Evolutionary conservation across 2,329 filamentous ascomycete genomes (phyloP), one percentile per base, ranked within the genome.

Genomic region (Didymella pomorum): DNA sequence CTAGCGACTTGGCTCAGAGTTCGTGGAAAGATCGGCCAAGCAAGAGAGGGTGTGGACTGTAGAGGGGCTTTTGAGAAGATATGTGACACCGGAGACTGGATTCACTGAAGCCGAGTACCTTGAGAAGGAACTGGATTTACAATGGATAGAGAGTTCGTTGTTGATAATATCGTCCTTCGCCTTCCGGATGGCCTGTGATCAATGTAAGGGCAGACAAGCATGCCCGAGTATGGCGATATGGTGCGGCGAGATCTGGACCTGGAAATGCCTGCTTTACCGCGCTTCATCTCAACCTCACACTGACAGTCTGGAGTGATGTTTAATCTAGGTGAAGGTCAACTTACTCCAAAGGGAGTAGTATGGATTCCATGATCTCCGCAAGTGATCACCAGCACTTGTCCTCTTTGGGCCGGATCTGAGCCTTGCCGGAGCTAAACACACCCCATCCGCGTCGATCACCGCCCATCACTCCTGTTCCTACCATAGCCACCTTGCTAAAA

Each of bases 381-480:
- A 44, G 8, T 26, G 45, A 56, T 56, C 45, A n/a, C 7, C 52
- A 26, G 12, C 23, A 14, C 44, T 47, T 52, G 6, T 29, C 11
- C 37, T 12, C 7, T 43, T 52, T 44, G 12, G 39, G 56, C 26
- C 56, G 56, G 50, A 54, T 58, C 45, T 45, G 23, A 39, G 20
- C 16, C 31, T 37, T 33, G 23, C 56, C 45, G 50, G 37, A 45
- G 49, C 56, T 58, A 54, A 28, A 2, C 0, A 2, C 16, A 41
- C 45, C 20, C 45, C 46, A 42, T 20, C 31, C 6, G 52, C 26
- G 50, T 37, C 45, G 44, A 58, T 49, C 31, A 31, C 14, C 23
- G 56, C 25, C 1, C 50, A 58, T 58, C 56, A 18, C 39, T 53
- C 55, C 50, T 54, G 39, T 54, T 53, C 50, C 45, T 46, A 28